Evolutionary conservation across 257 asterid species (phyloP), one percentile per base, ranked within the genome.

Genomic region (Salvia miltiorrhiza): DNA sequence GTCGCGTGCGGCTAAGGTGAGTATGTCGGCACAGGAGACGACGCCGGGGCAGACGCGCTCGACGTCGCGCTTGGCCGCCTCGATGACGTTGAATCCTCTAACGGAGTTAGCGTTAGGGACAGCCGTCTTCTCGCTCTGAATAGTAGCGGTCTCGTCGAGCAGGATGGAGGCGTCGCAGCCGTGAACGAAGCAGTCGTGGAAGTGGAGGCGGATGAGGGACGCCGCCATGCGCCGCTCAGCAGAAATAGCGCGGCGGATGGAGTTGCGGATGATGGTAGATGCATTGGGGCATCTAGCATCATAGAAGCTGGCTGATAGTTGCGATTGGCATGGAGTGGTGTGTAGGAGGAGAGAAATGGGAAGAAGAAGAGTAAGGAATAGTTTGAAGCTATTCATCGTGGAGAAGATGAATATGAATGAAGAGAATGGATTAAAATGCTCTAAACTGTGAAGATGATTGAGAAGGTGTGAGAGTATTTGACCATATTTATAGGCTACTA

Each of bases 161-260:
- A 85, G 21, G 50, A 85, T 30, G 3, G 90, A 85, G 0, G 78
- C 90, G 58, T 75, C 83, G 35, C 83, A 76, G 8, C 86, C 87
- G 63, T 82, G 85, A 3, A 81, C 85, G 35, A 81, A 81, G 77
- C 89, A 81, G 30, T 81, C 89, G 45, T 84, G 86, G 69, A 84
- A 84, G n/a, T 73, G 84, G 56, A 84, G 85, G 4, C 87, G 87
- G 17, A 84, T 67, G 69, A 81, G 74, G 7, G 87, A 84, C 1
- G 84, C 84, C 0, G 86, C 86, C 86, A 84, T 84, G 4, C 84
- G 70, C 0, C 84, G 63, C 63, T 81, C 88, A 0, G 44, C 32
- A 0, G 76, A 47, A 0, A 81, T 24, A 4, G 87, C 84, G 9
- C 33, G 71, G 1, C 84, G 49, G 54, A 84, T 77, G 10, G 82